Percentiles rank a stretch among this genome's conserved stretches.
Conservation (phyloP, 2,329 filamentous ascomycete genomes). For the Calonectria montana region DNA sequence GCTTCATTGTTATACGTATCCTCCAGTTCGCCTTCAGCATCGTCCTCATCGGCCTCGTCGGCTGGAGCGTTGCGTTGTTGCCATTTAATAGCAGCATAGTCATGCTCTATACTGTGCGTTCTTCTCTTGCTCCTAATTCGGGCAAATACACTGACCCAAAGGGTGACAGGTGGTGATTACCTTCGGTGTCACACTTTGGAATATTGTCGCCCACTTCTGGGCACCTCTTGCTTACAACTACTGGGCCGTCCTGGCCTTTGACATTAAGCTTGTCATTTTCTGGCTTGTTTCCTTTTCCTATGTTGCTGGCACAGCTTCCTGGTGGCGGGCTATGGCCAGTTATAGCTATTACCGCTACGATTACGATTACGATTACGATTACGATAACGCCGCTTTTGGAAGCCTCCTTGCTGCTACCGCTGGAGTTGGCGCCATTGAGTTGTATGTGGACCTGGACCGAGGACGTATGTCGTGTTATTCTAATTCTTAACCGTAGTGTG, state of each 20-base stretch:
- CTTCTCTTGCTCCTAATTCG: background rate
- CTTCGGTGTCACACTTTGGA: conserved; percentile 59
- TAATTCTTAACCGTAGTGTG: conserved; percentile 44
- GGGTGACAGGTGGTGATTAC: conserved; percentile 53
- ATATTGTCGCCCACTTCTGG: conserved; percentile 55
- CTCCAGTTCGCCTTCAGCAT: conserved; percentile 59
- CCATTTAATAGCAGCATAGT: conserved; percentile 51
- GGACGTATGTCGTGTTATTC: background rate
- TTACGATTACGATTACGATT: conserved; percentile 21
- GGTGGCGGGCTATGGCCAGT: conserved; percentile 30
- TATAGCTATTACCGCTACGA: conserved; percentile 38
- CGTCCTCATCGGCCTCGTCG: conserved; percentile 58
- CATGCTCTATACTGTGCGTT: conserved; percentile 53
- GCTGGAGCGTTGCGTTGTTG: conserved; percentile 52
- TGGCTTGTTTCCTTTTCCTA: conserved; percentile 61
- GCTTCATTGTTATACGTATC: conserved; percentile 57
- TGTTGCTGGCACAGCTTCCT: conserved; percentile 49
- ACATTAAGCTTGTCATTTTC: conserved; percentile 63
- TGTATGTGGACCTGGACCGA: conserved; percentile 49
- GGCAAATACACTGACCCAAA: conserved; percentile 7
- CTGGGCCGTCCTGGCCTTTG: conserved; percentile 63
- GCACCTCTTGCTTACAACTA: conserved; percentile 60
- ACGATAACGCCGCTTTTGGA: conserved; percentile 42
- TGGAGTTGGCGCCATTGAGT: conserved; percentile 55
- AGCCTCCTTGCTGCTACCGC: conserved; percentile 48